These are phyloP conservation scores for Candida odintsovae DNA, from an alignment of 805 yeast genomes.

Conservation along the genomic window DNA sequence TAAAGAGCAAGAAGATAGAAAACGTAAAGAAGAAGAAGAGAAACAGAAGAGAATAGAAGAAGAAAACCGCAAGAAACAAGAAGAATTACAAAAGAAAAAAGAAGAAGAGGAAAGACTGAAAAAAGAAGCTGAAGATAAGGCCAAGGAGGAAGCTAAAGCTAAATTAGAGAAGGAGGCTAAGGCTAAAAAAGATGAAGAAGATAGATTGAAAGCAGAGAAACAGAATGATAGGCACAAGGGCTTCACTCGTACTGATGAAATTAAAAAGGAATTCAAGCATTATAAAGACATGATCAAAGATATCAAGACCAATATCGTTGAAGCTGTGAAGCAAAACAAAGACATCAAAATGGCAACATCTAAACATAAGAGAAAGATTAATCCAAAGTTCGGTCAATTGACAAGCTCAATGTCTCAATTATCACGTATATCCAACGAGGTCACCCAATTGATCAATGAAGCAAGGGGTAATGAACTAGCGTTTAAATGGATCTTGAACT, in stretches of 20 bases:
- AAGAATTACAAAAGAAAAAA: constrained; percentile 9
- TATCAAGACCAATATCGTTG: constrained; percentile 56
- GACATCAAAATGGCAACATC: constrained; percentile 48
- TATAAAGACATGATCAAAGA: constrained; percentile 47
- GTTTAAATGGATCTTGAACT: constrained; percentile 71
- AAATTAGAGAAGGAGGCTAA: constrained; percentile 13
- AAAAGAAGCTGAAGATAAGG: constrained; percentile 22
- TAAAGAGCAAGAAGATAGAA: neutral
- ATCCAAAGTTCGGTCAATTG: constrained; percentile 88
- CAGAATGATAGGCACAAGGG: constrained; percentile 25
- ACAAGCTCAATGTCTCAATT: constrained; percentile 67
- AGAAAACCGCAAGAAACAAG: neutral
- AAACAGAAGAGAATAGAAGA: neutral
- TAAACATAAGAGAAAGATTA: constrained; percentile 66
- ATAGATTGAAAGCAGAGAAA: constrained; percentile 8
- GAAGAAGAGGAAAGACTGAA: constrained; percentile 11
- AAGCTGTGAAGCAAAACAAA: constrained; percentile 46
- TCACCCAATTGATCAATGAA: constrained; percentile 42
- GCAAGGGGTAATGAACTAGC: constrained; percentile 47
- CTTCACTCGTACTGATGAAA: constrained; percentile 27
- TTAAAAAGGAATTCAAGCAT: constrained; percentile 39
- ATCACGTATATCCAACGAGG: constrained; percentile 40
- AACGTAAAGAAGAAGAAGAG: neutral
- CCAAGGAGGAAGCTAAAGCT: constrained; percentile 15
- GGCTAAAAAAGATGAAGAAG: constrained; percentile 6